A percentile compares a stretch with the other conserved stretches of the same genome.
These are phyloP conservation scores for Phlyctochytrium arcticum DNA, from an alignment of 192 early-diverging fungal genomes.

Conservation along the genomic window DNA sequence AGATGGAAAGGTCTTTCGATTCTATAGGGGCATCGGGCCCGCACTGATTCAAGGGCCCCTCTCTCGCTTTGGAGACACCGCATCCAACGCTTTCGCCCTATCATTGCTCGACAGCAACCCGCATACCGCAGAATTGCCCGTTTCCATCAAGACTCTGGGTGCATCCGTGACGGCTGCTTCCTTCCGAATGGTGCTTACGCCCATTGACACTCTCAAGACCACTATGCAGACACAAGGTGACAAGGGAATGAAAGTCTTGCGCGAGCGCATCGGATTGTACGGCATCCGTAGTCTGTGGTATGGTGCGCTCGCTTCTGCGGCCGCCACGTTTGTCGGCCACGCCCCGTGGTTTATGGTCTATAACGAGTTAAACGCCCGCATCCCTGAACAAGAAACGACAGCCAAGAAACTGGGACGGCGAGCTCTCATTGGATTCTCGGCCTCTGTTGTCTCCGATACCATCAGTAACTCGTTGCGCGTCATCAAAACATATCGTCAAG, in stretches of 20 bases:
- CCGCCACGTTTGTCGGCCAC: constrained; percentile 46
- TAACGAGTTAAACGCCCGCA: constrained; percentile 33
- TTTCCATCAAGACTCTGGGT: constrained; percentile 33
- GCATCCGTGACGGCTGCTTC: constrained; percentile 35
- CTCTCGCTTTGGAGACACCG: constrained; percentile 44
- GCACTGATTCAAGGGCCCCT: constrained; percentile 42
- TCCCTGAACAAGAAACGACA: constrained; percentile 29
- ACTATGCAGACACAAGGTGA: constrained; percentile 39
- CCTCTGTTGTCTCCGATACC: constrained; percentile 31
- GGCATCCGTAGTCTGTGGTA: constrained; percentile 41
- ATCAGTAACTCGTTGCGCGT: constrained; percentile 42
- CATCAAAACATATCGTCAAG: constrained; percentile 44
- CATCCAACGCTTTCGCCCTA: constrained; percentile 41
- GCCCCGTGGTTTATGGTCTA: constrained; percentile 40
- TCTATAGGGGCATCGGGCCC: constrained; percentile 39
- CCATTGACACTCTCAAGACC: constrained; percentile 44
- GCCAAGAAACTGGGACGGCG: constrained; percentile 33
- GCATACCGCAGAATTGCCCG: constrained; percentile 26
- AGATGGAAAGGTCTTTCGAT: constrained; percentile 38
- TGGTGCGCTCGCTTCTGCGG: constrained; percentile 31
- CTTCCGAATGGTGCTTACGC: constrained; percentile 40
- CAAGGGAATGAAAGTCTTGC: constrained; percentile 21
- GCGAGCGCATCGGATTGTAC: constrained; percentile 21
- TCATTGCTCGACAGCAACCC: constrained; percentile 27
- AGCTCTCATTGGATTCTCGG: constrained; percentile 39